Percentiles rank a stretch among this genome's conserved stretches.
Conservation (phyloP, 1,284 basidiomycete species). For the Bondarzewia mesenterica region DNA sequence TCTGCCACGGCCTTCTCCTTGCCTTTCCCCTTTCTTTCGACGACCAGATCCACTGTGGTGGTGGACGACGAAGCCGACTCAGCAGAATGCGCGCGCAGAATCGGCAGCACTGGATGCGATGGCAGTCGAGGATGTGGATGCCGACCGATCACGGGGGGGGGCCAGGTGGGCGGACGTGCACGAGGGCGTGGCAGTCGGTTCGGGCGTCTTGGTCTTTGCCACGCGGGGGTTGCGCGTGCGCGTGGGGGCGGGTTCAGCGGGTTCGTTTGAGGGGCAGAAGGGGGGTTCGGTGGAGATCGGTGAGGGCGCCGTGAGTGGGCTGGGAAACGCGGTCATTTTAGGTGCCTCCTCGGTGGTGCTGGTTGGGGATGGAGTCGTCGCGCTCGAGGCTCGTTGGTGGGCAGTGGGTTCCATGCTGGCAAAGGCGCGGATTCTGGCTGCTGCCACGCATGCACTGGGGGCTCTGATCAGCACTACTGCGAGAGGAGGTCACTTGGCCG, state of each 20-base stretch:
- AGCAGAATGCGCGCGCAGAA: constrained; percentile 10
- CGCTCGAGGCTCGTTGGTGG: no score
- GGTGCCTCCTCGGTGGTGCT: constrained; percentile 10
- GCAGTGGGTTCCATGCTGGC: no score
- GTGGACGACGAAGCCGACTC: constrained; percentile 12
- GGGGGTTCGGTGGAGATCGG: neutral
- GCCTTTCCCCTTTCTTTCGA: constrained; percentile 10
- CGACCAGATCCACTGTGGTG: constrained; percentile 3
- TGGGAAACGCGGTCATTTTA: neutral
- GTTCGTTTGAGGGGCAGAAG: neutral
- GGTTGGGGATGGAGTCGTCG: constrained; percentile 6
- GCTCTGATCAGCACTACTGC: no score
- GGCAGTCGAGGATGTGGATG: constrained; percentile 13
- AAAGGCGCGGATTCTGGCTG: no score
- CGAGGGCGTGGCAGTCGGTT: neutral
- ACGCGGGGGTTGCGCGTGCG: neutral
- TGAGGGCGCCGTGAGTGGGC: neutral
- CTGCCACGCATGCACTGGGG: no score
- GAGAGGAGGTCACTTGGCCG: no score
- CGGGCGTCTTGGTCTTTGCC: neutral
- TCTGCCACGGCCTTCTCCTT: constrained; percentile 3
- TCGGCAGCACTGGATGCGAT: constrained; percentile 7
- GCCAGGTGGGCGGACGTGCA: constrained; percentile 1
- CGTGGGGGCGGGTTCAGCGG: constrained; percentile 9
- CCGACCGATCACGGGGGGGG: constrained; percentile 2